Base-by-base conservation (phyloP, 495 filamentous ascomycete genomes). In the Bryoglossum gracile region DNA sequence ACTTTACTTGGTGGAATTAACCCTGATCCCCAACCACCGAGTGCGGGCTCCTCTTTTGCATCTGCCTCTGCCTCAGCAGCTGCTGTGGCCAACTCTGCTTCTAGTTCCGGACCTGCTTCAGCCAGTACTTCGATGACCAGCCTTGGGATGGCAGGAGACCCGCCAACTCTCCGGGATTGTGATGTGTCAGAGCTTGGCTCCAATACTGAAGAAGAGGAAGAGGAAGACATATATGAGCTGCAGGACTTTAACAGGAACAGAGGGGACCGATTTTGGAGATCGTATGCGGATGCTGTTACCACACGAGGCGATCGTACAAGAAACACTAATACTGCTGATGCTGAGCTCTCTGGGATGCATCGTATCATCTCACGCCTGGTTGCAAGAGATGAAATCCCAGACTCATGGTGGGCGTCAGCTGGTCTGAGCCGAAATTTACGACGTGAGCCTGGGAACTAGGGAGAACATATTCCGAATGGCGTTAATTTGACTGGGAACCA, bases 1-100 rank as follows among this genome's bases (percentile, higher is more conserved):
- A 87, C 81, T 8, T 74, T 94, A 51, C 73, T 87, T 46, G 82
- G 75, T 8, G 92, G 87, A 2, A 78, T 95, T 38, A 78, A 84
- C 0, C 87, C 86, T 3, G 89, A 94, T 62, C 78, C 81, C 8
- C 83, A 81, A 41, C 74, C 88, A 8, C 88, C 87, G 1, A 94
- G 86, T 58, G 77, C 77, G 2, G 80, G 84, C 34, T 86, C 86
- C 1, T 92, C 87, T 1, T 95, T 92, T 60, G 77, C 79, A 0
- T 89, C 85, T 0, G 74, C 78, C 0, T 71, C 77, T 3, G 78
- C 79, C 3, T 48, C 37, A 2, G 54, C 51, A 17, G 50, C 58
- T 17, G 48, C 58, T 21, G 43, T 49, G 1, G n/a, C n/a, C n/a
- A n/a, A n/a, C n/a, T 48, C 37, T 3, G 36, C 50, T 36, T 24